These are phyloP conservation scores for Moniliophthora roreri DNA, from an alignment of 1,284 basidiomycete species.

Conservation along the genomic window DNA sequence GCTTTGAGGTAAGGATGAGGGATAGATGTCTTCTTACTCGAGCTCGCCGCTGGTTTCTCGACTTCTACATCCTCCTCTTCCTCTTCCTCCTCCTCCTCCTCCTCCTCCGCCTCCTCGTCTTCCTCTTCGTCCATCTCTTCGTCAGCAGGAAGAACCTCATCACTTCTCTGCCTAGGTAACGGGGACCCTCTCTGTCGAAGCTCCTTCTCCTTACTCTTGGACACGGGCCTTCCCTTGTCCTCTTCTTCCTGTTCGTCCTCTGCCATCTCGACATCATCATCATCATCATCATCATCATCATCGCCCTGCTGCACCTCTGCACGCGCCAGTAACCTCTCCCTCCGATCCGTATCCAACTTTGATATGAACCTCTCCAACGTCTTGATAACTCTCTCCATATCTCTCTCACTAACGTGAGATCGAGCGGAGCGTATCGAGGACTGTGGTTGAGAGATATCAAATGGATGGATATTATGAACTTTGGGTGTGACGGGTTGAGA, in stretches of 20 bases:
- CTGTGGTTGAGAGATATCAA: constrained; percentile 4
- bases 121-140: too few species aligned
- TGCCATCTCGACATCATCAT: background rate
- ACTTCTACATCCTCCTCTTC: too few species aligned
- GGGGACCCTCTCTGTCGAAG: constrained; percentile 11
- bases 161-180: background rate
- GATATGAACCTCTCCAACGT: constrained; percentile 7
- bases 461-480: background rate
- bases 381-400: constrained; percentile 6
- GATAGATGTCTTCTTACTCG: too few species aligned
- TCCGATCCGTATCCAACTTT: constrained; percentile 7
- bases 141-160: background rate
- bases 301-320: too few species aligned
- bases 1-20: too few species aligned
- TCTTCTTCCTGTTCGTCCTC: background rate
- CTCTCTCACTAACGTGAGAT: constrained; percentile 6
- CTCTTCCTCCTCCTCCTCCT: too few species aligned
- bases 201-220: background rate
- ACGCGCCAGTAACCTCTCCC: background rate
- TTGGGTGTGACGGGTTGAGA: background rate
- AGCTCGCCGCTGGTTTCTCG: too few species aligned
- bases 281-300: background rate
- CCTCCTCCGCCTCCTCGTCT: too few species aligned
- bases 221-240: background rate
- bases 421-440: background rate